Conservation (phyloP, 805 yeast species). For the Kluyveromyces nonfermentans region DNA sequence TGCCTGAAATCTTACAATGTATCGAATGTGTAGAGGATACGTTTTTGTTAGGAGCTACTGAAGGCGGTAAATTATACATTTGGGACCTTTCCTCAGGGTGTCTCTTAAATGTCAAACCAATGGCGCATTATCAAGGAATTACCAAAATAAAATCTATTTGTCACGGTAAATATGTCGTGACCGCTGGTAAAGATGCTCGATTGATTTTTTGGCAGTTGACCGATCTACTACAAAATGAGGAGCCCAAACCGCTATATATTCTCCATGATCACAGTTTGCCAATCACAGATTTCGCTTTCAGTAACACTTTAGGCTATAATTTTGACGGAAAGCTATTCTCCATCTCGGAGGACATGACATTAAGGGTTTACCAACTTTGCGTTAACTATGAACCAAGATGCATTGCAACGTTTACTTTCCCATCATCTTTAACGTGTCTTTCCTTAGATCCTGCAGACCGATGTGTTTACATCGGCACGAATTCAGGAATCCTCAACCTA, state of each 20-base stretch:
- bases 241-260: constrained; percentile 47
- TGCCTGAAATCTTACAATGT: constrained; percentile 70
- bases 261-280: constrained; percentile 49
- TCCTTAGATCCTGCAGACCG: constrained; percentile 74
- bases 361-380: constrained; percentile 56
- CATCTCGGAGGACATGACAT: constrained; percentile 63
- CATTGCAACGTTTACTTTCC: constrained; percentile 64
- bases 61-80: constrained; percentile 61
- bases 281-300: constrained; percentile 34
- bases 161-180: constrained; percentile 57
- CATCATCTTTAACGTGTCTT: constrained; percentile 46
- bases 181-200: constrained; percentile 79
- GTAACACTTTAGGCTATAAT: constrained; percentile 33
- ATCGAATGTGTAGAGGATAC: constrained; percentile 21
- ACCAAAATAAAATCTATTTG: constrained; percentile 47
- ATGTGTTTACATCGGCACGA: constrained; percentile 58
- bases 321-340: constrained; percentile 58
- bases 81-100: constrained; percentile 83
- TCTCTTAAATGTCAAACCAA: constrained; percentile 57
- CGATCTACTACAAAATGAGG: constrained; percentile 40
- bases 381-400: constrained; percentile 25
- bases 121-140: constrained; percentile 73
- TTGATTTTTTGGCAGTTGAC: constrained; percentile 61
- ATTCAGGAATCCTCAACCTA: constrained; percentile 39
- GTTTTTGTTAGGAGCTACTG: constrained; percentile 52